Conservation (phyloP, 768 basidiomycete genomes). For the button mushroom (Agaricus bisporus) region DNA sequence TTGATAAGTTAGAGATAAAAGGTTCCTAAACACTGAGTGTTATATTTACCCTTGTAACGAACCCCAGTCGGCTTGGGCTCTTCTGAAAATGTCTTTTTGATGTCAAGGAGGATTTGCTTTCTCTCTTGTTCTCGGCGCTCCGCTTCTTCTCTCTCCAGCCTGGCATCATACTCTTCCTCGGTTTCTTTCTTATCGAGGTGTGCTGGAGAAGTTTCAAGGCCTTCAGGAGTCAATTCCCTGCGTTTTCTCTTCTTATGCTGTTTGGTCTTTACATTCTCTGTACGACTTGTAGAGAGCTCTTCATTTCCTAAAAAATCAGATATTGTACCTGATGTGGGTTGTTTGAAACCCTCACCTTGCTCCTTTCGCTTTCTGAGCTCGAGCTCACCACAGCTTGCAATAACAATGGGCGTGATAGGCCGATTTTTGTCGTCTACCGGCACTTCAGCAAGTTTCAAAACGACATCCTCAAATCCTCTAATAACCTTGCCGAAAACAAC, state of each 20-base stretch:
- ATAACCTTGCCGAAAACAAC: constrained; percentile 49
- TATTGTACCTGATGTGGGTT: not conserved
- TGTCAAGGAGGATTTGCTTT: constrained; percentile 41
- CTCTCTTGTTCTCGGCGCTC: constrained; percentile 46
- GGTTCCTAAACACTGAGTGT: not conserved
- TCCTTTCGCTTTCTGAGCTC: constrained; percentile 45
- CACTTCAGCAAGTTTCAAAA: constrained; percentile 53
- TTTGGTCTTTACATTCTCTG: not conserved
- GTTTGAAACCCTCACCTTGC: not conserved
- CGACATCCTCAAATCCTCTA: constrained; percentile 54
- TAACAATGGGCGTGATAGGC: constrained; percentile 58
- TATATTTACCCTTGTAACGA: constrained; percentile 53
- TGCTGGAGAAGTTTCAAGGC: not conserved
- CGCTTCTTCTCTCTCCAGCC: constrained; percentile 61
- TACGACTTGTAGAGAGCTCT: not conserved
- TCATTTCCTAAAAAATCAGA: not conserved
- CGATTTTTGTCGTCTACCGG: constrained; percentile 72
- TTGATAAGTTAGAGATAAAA: not conserved
- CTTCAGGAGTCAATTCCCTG: not conserved
- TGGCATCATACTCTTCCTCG: constrained; percentile 67
- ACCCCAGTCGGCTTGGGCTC: constrained; percentile 37
- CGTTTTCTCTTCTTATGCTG: not conserved
- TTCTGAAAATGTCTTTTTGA: constrained; percentile 34
- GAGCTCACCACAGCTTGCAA: constrained; percentile 81
- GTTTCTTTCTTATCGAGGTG: constrained; percentile 34